A percentile compares a stretch with the other conserved stretches of the same genome.
Conservation (phyloP, 1,139 yeast genomes). For the Suhomyces panamericanus region DNA sequence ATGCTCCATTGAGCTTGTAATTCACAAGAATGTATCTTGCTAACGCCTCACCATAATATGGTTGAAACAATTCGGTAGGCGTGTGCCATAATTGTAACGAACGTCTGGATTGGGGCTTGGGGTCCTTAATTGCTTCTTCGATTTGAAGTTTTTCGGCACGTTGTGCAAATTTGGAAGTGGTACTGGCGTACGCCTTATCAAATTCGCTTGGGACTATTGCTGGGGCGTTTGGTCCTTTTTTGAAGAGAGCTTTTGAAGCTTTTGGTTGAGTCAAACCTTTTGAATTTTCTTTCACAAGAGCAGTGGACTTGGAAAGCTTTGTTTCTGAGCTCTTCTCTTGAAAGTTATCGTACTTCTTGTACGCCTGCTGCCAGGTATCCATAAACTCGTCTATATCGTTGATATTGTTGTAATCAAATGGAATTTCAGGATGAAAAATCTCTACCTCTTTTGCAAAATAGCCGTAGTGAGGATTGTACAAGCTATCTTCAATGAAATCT, state of each 20-base stretch:
- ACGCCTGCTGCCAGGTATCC: constrained; percentile 68
- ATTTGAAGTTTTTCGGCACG: constrained; percentile 34
- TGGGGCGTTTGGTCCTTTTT: constrained; percentile 40
- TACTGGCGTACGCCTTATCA: constrained; percentile 6
- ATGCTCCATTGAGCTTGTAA: constrained; percentile 59
- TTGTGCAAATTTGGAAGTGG: constrained; percentile 28
- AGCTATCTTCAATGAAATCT: constrained; percentile 82
- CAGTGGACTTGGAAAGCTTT: neutral
- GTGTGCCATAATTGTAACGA: constrained; percentile 84
- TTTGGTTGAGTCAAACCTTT: neutral
- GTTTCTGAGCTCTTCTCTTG: neutral
- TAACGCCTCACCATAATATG: constrained; percentile 80
- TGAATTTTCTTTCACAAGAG: neutral
- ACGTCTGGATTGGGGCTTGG: constrained; percentile 26
- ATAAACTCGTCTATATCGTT: constrained; percentile 70
- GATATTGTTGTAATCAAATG: constrained; percentile 60
- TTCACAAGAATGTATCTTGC: constrained; percentile 74
- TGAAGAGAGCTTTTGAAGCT: constrained; percentile 13
- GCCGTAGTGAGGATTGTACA: constrained; percentile 80
- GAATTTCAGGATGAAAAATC: constrained; percentile 64
- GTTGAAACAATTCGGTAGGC: constrained; percentile 82
- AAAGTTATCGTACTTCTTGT: constrained; percentile 51
- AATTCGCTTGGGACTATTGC: constrained; percentile 2
- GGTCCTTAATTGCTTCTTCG: constrained; percentile 24
- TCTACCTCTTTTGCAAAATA: constrained; percentile 79